Percentiles rank a stretch among this genome's conserved stretches.
phyloP scores from a whole-genome alignment of 2,329 filamentous ascomycete genomes.

The Chrysosporium keratinophilum region DNA sequence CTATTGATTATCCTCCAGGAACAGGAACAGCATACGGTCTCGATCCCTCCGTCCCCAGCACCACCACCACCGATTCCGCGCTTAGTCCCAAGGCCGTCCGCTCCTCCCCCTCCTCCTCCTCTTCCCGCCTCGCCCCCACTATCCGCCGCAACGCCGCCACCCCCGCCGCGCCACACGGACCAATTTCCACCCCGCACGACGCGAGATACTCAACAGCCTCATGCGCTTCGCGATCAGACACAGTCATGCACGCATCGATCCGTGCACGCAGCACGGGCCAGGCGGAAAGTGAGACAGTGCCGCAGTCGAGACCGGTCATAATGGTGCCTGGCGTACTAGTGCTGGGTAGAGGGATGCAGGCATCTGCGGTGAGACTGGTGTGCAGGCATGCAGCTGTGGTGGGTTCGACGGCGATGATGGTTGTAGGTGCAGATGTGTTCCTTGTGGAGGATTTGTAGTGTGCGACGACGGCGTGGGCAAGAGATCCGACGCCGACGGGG shows the following conservation, averaged over 20 bases:
- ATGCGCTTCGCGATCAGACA: constrained; percentile 56
- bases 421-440: constrained; percentile 19
- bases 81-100: constrained; percentile 30
- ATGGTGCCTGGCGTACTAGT: constrained; percentile 55
- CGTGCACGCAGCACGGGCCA: constrained; percentile 51
- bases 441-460: constrained; percentile 47
- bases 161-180: constrained; percentile 54
- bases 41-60: constrained; percentile 57
- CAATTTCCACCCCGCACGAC: constrained; percentile 39
- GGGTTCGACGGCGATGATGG: constrained; percentile 60
- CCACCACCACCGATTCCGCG: constrained; percentile 48
- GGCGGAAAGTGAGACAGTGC: constrained; percentile 54
- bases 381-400: constrained; percentile 50
- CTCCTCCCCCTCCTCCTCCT: constrained; percentile 14
- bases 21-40: constrained; percentile 40
- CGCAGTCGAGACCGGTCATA: constrained; percentile 66
- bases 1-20: background rate
- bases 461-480: constrained; percentile 57
- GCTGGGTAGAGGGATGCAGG: constrained; percentile 37
- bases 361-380: constrained; percentile 40
- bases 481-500: constrained; percentile 62
- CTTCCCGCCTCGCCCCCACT: constrained; percentile 19
- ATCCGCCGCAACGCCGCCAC: constrained; percentile 47
- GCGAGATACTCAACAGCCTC: constrained; percentile 46
- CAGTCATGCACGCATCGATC: constrained; percentile 50